Evolutionary conservation across 2,329 filamentous ascomycete species (phyloP).

Genomic region (Thielaviopsis populi): DNA sequence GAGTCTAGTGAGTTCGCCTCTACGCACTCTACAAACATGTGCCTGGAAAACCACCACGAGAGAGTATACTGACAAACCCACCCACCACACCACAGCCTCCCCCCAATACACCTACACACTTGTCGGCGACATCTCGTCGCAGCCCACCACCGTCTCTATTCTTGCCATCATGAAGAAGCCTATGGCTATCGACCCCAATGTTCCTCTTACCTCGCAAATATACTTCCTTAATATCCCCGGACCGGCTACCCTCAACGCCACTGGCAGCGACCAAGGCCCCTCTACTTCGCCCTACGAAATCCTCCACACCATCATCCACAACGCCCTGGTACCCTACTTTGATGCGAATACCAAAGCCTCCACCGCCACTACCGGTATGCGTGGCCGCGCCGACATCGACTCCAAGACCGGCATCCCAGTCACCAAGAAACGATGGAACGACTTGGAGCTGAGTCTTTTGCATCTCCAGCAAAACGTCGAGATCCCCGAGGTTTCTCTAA

Average conservation of each 20-base stretch:
- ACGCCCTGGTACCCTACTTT: conserved; percentile 87
- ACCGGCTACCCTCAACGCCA: conserved; percentile 52
- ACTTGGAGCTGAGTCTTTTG: conserved; percentile 76
- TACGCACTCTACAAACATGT: neutral
- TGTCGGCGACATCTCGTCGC: conserved; percentile 65
- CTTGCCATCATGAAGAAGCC: conserved; percentile 84
- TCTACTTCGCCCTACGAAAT: conserved; percentile 78
- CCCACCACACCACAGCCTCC: conserved; percentile 24
- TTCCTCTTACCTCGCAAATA: conserved; percentile 75
- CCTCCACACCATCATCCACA: conserved; percentile 80
- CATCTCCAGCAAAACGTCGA: conserved; percentile 97
- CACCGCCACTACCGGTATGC: conserved; percentile 43
- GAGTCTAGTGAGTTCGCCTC: conserved; percentile 28
- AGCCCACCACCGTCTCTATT: conserved; percentile 66
- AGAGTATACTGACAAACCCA: neutral
- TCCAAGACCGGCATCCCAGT: conserved; percentile 88
- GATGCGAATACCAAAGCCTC: conserved; percentile 85
- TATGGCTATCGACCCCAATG: conserved; percentile 66
- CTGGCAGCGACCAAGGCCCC: conserved; percentile 53
- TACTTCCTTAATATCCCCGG: conserved; percentile 88
- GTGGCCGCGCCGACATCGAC: conserved; percentile 69
- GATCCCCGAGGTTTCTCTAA: conserved; percentile 79
- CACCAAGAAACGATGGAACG: conserved; percentile 94
- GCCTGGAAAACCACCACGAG: neutral
- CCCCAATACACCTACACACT: conserved; percentile 60